Conservation (phyloP, 2,329 filamentous ascomycete genomes). For the Ceratocystis ficicola region DNA sequence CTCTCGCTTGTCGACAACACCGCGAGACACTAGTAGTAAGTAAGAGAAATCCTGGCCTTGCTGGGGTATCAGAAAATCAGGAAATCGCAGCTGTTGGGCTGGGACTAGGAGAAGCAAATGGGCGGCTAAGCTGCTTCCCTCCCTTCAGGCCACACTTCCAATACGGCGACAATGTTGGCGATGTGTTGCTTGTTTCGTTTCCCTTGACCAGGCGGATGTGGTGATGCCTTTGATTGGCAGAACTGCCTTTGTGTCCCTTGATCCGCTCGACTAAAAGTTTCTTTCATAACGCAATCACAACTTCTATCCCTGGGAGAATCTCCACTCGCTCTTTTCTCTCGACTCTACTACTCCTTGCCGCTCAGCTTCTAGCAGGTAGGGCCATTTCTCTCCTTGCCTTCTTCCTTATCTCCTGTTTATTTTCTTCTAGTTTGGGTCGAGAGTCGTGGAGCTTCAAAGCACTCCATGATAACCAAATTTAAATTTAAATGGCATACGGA, state of each 20-base stretch:
- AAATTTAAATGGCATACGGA: background rate
- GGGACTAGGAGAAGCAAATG: background rate
- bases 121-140: background rate
- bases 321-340: background rate
- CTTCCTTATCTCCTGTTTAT: background rate
- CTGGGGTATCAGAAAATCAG: background rate
- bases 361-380: background rate
- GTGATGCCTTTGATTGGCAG: background rate
- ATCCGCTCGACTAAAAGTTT: background rate
- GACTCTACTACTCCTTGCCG: background rate
- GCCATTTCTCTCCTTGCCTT: background rate
- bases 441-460: background rate
- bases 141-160: background rate
- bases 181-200: background rate
- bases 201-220: background rate
- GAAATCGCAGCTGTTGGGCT: background rate
- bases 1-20: background rate
- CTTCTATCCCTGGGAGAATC: background rate
- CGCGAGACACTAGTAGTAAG: background rate
- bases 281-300: background rate
- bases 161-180: background rate
- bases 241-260: background rate
- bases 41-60: background rate
- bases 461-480: background rate
- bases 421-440: background rate